Conservation (phyloP, 2,329 filamentous ascomycete genomes). For the Xylaria sp. region DNA sequence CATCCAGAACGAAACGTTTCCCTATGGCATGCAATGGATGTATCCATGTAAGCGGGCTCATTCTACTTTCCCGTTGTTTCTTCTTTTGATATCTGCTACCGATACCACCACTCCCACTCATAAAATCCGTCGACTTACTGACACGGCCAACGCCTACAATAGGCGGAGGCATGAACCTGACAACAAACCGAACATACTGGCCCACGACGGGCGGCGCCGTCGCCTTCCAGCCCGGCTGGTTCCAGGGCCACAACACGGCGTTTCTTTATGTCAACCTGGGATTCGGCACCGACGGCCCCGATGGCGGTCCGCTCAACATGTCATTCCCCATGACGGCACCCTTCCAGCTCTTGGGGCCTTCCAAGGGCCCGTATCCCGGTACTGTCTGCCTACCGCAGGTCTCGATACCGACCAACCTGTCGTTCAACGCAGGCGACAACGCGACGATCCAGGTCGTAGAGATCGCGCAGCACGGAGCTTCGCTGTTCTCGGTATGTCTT, state of each 20-base stretch:
- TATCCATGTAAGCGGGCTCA: conserved; percentile 75
- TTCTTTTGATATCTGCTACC: not conserved
- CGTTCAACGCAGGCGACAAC: conserved; percentile 77
- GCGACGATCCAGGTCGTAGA: conserved; percentile 78
- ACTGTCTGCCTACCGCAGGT: conserved; percentile 90
- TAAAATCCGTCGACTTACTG: not conserved
- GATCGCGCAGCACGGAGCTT: conserved; percentile 70
- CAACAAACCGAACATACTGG: conserved; percentile 89
- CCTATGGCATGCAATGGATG: conserved; percentile 93
- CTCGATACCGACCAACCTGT: conserved; percentile 73
- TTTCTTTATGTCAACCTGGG: conserved; percentile 92
- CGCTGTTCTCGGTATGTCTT: conserved; percentile 66
- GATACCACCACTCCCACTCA: conserved; percentile 1
- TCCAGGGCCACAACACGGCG: conserved; percentile 81
- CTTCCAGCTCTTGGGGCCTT: conserved; percentile 82
- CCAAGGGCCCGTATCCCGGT: conserved; percentile 82
- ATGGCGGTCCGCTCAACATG: conserved; percentile 77
- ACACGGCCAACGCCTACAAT: conserved; percentile 19
- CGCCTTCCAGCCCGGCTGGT: conserved; percentile 93
- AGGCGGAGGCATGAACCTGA: conserved; percentile 83
- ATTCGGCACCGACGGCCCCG: conserved; percentile 69
- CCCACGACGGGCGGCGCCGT: conserved; percentile 85
- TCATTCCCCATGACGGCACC: conserved; percentile 78
- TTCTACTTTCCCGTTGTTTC: not conserved
- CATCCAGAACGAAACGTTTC: conserved; percentile 74